These are phyloP conservation scores for Lycium ferocissimum DNA, from an alignment of 257 asterid genomes.

Conservation along the genomic window DNA sequence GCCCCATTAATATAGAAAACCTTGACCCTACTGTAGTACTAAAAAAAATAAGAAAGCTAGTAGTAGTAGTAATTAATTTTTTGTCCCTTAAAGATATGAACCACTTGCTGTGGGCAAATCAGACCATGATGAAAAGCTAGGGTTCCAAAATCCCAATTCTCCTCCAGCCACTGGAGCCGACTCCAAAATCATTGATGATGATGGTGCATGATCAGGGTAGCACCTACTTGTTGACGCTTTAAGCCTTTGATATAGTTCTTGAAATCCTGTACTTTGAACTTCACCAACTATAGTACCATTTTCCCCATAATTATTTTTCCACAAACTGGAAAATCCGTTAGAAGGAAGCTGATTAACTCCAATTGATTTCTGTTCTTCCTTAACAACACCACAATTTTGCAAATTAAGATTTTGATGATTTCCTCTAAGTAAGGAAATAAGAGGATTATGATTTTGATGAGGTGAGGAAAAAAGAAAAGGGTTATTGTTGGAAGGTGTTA, in stretches of 20 bases:
- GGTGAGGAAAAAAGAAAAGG: slow-evolving; percentile 57
- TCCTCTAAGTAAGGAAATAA: neutral
- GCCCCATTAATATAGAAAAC: slow-evolving; percentile 33
- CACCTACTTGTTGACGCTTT: slow-evolving; percentile 49
- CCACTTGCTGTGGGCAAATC: slow-evolving; percentile 66
- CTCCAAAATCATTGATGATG: slow-evolving; percentile 60
- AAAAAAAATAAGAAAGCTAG: slow-evolving; percentile 13
- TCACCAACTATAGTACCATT: slow-evolving; percentile 48
- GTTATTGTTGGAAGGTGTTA: slow-evolving; percentile 36
- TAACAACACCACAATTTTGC: slow-evolving; percentile 21
- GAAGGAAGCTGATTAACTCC: slow-evolving; percentile 45
- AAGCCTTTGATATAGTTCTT: slow-evolving; percentile 66
- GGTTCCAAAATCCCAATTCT: slow-evolving; percentile 65
- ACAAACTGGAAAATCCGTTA: slow-evolving; percentile 35
- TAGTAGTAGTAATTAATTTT: neutral
- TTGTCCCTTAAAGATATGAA: slow-evolving; percentile 51
- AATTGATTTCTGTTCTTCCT: slow-evolving; percentile 51
- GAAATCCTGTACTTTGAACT: slow-evolving; percentile 54
- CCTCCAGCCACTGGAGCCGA: slow-evolving; percentile 64
- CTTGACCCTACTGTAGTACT: slow-evolving; percentile 31
- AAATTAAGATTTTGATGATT: neutral
- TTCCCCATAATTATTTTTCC: slow-evolving; percentile 46
- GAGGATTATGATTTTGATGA: neutral
- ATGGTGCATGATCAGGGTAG: slow-evolving; percentile 49
- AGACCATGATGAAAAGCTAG: slow-evolving; percentile 53